Base-by-base conservation (phyloP, 1,284 basidiomycete species). In the Naganishia sp. region DNA sequence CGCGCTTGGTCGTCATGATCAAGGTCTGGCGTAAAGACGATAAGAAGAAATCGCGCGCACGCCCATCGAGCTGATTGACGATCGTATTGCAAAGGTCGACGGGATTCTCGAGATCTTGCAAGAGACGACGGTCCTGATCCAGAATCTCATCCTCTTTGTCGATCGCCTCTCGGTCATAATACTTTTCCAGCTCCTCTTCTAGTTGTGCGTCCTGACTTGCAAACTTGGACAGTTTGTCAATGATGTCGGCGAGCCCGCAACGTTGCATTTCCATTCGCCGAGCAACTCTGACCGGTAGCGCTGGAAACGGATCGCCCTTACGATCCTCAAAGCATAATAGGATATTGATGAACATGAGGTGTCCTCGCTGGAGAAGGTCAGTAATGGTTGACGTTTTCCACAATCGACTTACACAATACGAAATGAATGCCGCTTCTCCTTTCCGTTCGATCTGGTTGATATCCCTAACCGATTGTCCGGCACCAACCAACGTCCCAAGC, bases 401-500 rank as follows among this genome's bases (percentile, higher is more conserved):
- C 11, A 1, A 21, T 23, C 47, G 23, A 21, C 58, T 61, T 39
- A 61, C 58, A n/a, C 58, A 61, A 17, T 61, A 61, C 23, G 58
- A 61, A 17, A 50, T 61, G 41, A 61, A 61, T 6, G 58, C 58
- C 9, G 47, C 58, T 28, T 61, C 58, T 42, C 58, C 58, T 17
- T 61, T 61, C 11, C 39, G 47, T 25, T 61, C 58, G 39, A 61
- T 61, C 21, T 61, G 58, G 11, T 61, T 42, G 23, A 61, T 61
- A 7, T 61, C 58, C n/a, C 39, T 23, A 2, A 46, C 47, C 9
- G 96, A 92, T 42, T 94, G 90, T 71, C 92, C 94, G 10, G 92
- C 91, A 2, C 96, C 95, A 9, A 99, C 95, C 55, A 90, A 80
- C 75, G 90, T 95, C 2, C 95, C 95, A 92, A 98, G 95, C 77